Percentiles rank a stretch among this genome's conserved stretches.
Evolutionary conservation across 768 basidiomycete species (phyloP).

Genomic region (Heimioporus sp.): DNA sequence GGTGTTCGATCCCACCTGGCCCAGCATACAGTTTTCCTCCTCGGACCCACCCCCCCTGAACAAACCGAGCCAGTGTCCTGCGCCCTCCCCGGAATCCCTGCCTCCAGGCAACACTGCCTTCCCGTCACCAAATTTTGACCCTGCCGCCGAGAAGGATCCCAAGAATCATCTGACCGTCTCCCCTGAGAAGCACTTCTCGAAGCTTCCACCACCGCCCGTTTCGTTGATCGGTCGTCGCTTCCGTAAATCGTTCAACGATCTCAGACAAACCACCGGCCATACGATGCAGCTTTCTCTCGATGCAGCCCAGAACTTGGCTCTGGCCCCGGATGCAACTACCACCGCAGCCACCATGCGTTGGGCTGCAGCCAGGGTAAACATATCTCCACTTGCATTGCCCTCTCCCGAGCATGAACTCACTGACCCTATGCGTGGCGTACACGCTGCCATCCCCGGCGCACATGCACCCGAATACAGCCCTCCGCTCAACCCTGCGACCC

Average conservation of each 20-base stretch:
- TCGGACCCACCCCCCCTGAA: conserved; percentile 8
- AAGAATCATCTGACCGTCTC: conserved; percentile 18
- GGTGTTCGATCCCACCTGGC: conserved; percentile 21
- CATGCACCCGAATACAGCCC: conserved; percentile 40
- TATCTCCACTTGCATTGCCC: conserved; percentile 84
- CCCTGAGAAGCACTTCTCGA: conserved; percentile 26
- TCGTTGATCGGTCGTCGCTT: conserved; percentile 39
- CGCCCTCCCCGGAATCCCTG: conserved; percentile 11
- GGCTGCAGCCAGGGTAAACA: conserved; percentile 80
- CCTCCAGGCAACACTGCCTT: conserved; percentile 6
- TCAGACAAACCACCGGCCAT: conserved; percentile 32
- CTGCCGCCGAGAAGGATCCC: conserved; percentile 16
- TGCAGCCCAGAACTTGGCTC: conserved; percentile 25
- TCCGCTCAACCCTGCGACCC: conserved; percentile 39
- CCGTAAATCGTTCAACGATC: conserved; percentile 46
- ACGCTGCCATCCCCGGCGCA: conserved; percentile 62
- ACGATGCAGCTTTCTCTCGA: conserved; percentile 28
- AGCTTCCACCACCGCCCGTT: conserved; percentile 22
- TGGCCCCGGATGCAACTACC: conserved; percentile 55
- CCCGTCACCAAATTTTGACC: conserved; percentile 10
- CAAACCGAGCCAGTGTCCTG: conserved; percentile 7
- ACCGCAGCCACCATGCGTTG: conserved; percentile 81
- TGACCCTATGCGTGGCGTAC: conserved; percentile 83
- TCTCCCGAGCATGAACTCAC: conserved; percentile 90
- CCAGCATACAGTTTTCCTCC: conserved; percentile 5